Evolutionary conservation across 495 filamentous ascomycete species (phyloP).

Genomic region (Penicillium goetzii): DNA sequence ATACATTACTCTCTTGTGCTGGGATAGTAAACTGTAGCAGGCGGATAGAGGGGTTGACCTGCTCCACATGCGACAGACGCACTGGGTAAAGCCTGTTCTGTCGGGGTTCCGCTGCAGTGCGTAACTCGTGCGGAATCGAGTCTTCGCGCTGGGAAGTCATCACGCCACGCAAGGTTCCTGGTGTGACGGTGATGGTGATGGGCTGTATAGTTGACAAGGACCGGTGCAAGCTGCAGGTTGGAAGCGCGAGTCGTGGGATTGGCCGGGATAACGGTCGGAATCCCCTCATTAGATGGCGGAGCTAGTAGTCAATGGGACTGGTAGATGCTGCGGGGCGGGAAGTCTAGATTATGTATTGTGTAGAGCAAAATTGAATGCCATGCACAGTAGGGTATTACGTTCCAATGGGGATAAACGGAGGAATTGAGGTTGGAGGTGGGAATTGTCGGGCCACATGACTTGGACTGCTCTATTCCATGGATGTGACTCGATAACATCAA

Average conservation of each 20-base stretch:
- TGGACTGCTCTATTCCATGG: background rate
- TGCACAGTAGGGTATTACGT: background rate
- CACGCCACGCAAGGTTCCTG: constrained; percentile 10
- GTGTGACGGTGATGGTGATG: constrained; percentile 11
- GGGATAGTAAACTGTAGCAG: constrained; percentile 52
- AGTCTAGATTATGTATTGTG: background rate
- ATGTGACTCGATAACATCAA: background rate
- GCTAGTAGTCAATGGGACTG: too few species aligned
- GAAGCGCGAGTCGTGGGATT: constrained; percentile 22
- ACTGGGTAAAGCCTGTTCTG: constrained; percentile 58
- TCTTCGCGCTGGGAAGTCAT: constrained; percentile 41
- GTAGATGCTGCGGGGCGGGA: background rate
- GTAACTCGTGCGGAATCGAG: constrained; percentile 58
- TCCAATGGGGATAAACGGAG: background rate
- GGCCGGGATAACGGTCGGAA: constrained; percentile 16
- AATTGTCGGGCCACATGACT: constrained; percentile 10
- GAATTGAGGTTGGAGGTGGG: background rate
- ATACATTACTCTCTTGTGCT: constrained; percentile 25
- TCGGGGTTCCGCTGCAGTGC: constrained; percentile 74
- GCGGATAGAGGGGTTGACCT: constrained; percentile 52
- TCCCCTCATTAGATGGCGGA: constrained; percentile 20
- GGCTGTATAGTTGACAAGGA: background rate
- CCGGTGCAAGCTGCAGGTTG: constrained; percentile 5
- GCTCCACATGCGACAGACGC: constrained; percentile 50
- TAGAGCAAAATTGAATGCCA: background rate